Evolutionary conservation across 257 asterid genomes (phyloP).

Genomic region (Penstemon davidsonii): DNA sequence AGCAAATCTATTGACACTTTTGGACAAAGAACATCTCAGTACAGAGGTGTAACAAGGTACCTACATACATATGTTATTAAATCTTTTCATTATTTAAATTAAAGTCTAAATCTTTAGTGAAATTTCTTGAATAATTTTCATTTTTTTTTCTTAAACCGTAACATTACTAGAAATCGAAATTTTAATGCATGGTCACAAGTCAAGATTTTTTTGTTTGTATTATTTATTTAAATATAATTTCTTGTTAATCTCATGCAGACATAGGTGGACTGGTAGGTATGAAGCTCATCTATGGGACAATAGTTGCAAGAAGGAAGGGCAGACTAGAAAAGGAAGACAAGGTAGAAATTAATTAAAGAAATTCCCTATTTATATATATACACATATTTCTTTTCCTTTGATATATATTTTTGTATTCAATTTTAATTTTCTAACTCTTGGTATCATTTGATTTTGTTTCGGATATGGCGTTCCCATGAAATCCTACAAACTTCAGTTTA

Average conservation of each 20-base stretch:
- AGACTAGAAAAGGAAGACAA: conserved; percentile 57
- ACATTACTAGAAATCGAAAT: no score
- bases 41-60: no score
- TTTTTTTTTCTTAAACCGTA: no score
- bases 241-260: conserved; percentile 8
- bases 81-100: no score
- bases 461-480: conserved; percentile 45
- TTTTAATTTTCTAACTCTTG: conserved; percentile 34
- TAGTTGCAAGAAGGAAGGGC: conserved; percentile 54
- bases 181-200: no score
- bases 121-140: no score
- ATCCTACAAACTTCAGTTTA: conserved; percentile 50
- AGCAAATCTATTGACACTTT: no score
- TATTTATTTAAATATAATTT: neutral
- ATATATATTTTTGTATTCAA: neutral
- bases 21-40: no score
- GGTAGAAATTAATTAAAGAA: conserved; percentile 27
- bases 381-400: conserved; percentile 17
- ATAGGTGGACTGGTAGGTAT: conserved; percentile 40
- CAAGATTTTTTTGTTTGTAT: neutral
- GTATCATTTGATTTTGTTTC: conserved; percentile 22
- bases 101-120: no score
- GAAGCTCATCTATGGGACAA: conserved; percentile 54
- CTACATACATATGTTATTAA: no score
- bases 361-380: conserved; percentile 3